These are phyloP conservation scores for Ceraceosorus bombacis DNA, from an alignment of 1,284 basidiomycete species.

Conservation along the genomic window DNA sequence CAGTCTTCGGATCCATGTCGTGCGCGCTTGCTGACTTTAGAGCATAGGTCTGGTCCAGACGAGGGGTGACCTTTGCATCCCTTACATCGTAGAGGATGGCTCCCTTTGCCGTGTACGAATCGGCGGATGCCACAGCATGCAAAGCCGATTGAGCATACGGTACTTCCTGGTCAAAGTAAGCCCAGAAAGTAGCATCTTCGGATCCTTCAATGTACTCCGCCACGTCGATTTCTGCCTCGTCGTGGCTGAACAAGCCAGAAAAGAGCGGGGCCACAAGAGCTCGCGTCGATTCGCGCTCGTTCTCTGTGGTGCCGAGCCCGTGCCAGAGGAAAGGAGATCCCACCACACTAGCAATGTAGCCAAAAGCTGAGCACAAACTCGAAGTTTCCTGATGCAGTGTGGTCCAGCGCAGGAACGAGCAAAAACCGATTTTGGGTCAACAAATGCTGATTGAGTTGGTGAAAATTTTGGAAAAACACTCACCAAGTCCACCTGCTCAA, in stretches of 20 bases:
- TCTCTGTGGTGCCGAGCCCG: slow-evolving; percentile 22
- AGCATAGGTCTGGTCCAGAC: not conserved
- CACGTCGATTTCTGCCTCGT: slow-evolving; percentile 11
- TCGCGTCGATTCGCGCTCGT: slow-evolving; percentile 25
- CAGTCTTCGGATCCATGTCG: slow-evolving; percentile 15
- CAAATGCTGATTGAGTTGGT: too few species aligned
- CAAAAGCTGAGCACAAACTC: slow-evolving; percentile 35
- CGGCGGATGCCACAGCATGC: slow-evolving; percentile 10
- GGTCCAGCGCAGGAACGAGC: too few species aligned
- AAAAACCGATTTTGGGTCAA: too few species aligned
- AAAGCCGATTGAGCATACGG: slow-evolving; percentile 27
- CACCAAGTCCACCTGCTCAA: not conserved
- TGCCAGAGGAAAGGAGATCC: slow-evolving; percentile 38
- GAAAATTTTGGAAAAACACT: too few species aligned
- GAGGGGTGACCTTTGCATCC: slow-evolving; percentile 5
- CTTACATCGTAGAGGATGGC: not conserved
- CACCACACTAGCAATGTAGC: slow-evolving; percentile 24
- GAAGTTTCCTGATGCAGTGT: slow-evolving; percentile 21
- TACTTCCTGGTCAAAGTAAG: slow-evolving; percentile 23
- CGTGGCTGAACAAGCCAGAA: slow-evolving; percentile 14
- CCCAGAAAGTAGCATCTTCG: slow-evolving; percentile 32
- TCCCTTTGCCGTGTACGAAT: not conserved
- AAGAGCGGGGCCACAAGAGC: slow-evolving; percentile 25
- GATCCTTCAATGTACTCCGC: slow-evolving; percentile 34
- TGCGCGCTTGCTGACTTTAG: not conserved